A percentile compares a stretch with the other conserved stretches of the same genome.
These are phyloP conservation scores for Tylopilus microsporus DNA, from an alignment of 1,284 basidiomycete species.

Conservation along the genomic window DNA sequence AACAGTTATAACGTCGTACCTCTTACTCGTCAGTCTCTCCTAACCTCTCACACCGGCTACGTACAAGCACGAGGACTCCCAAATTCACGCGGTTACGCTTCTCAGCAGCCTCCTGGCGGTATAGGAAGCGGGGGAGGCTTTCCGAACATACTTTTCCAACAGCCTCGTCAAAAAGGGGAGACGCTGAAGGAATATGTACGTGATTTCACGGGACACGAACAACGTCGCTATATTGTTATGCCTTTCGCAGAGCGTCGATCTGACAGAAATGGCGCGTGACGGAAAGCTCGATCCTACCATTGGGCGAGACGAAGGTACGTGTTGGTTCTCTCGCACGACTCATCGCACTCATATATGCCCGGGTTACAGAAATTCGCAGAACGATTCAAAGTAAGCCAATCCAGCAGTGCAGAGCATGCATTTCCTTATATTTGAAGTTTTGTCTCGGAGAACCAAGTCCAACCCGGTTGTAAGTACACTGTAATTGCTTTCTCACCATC, in stretches of 20 bases:
- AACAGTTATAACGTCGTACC: conserved; percentile 17
- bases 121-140: conserved; percentile 34
- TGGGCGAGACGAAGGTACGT: conserved; percentile 75
- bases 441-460: conserved; percentile 78
- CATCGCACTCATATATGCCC: neutral
- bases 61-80: neutral
- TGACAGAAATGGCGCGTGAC: conserved; percentile 77
- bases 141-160: conserved; percentile 54
- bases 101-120: conserved; percentile 35
- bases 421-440: conserved; percentile 40
- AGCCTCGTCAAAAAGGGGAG: conserved; percentile 68
- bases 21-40: neutral
- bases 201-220: conserved; percentile 35
- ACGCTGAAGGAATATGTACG: conserved; percentile 82
- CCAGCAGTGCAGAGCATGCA: neutral
- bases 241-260: conserved; percentile 61
- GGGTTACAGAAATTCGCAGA: conserved; percentile 69
- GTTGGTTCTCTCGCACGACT: neutral
- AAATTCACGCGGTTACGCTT: conserved; percentile 22
- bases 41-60: neutral
- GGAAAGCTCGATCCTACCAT: conserved; percentile 90
- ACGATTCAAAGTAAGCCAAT: conserved; percentile 76
- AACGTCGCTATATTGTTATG: neutral
- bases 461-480: conserved; percentile 70
- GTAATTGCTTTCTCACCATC: neutral